These are phyloP conservation scores for Aquilaria agallochum DNA, from an alignment of 441 rosid genomes.

Conservation along the genomic window DNA sequence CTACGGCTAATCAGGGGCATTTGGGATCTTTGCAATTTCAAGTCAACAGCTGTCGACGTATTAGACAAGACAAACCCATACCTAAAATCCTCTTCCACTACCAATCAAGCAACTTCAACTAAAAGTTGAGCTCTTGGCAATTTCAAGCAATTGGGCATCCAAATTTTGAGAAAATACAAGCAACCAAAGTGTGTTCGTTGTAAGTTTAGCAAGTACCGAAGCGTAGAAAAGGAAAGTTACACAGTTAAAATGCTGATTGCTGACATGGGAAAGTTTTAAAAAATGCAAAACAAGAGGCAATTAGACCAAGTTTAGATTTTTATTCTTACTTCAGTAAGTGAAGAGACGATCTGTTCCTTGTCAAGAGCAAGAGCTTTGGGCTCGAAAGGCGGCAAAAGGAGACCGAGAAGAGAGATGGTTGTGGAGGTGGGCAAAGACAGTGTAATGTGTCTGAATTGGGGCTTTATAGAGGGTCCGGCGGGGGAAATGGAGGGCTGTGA, in stretches of 20 bases:
- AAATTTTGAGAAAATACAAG: neutral
- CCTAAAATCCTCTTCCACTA: no score
- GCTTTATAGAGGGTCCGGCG: constrained; percentile 25
- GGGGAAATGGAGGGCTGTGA: constrained; percentile 22
- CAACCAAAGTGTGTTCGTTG: no score
- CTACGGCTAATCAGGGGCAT: neutral
- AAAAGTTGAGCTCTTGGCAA: no score
- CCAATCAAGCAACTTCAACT: no score
- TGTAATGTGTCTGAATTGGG: constrained; percentile 41
- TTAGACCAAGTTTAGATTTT: neutral
- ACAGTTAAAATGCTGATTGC: no score
- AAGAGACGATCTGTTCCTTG: constrained; percentile 88
- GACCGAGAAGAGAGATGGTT: constrained; percentile 57
- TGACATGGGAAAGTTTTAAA: neutral
- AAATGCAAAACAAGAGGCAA: neutral
- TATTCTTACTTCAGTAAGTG: constrained; percentile 56
- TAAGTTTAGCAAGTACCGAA: neutral
- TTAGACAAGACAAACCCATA: no score
- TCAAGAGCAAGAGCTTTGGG: constrained; percentile 61
- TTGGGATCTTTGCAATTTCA: no score
- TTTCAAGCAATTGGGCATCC: no score
- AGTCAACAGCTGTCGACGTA: neutral
- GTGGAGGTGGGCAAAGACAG: constrained; percentile 62
- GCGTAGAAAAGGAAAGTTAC: neutral
- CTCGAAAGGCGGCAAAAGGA: constrained; percentile 53